Evolutionary conservation across 2,329 filamentous ascomycete species (phyloP).

Genomic region (Epichloe sibirici): DNA sequence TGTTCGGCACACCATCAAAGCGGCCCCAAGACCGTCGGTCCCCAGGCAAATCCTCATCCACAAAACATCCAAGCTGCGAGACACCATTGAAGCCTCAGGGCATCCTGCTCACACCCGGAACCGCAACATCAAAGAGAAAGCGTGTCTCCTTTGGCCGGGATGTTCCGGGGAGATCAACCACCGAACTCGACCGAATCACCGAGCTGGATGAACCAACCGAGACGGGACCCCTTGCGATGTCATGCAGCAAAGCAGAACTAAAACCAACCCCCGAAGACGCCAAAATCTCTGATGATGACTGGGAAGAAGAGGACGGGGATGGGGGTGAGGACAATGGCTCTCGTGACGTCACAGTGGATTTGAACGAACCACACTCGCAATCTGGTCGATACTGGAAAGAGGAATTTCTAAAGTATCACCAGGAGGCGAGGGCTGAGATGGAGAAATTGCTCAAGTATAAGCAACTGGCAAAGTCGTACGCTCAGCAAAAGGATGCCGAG

Average conservation of each 20-base stretch:
- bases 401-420: conserved; percentile 61
- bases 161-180: conserved; percentile 22
- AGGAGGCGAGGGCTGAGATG: conserved; percentile 60
- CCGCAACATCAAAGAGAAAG: conserved; percentile 46
- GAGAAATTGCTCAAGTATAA: conserved; percentile 70
- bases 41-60: conserved; percentile 7
- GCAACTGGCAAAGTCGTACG: conserved; percentile 66
- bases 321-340: conserved; percentile 33
- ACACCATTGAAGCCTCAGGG: conserved; percentile 42
- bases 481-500: conserved; percentile 64
- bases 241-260: conserved; percentile 8
- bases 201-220: conserved; percentile 35
- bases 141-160: conserved; percentile 53
- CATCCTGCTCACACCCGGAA: conserved; percentile 53
- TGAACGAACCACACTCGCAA: conserved; percentile 61
- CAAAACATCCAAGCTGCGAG: conserved; percentile 18
- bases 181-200: conserved; percentile 16
- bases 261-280: conserved; percentile 1
- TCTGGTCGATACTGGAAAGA: conserved; percentile 73
- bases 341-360: conserved; percentile 54
- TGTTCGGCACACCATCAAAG: conserved; percentile 47
- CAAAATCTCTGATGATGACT: conserved; percentile 30
- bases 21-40: conserved; percentile 21
- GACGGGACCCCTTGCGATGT: conserved; percentile 22
- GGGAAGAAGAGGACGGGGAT: conserved; percentile 34